Base-by-base conservation (phyloP, 1,284 basidiomycete genomes). In the Veloporphyrellus conicus region DNA sequence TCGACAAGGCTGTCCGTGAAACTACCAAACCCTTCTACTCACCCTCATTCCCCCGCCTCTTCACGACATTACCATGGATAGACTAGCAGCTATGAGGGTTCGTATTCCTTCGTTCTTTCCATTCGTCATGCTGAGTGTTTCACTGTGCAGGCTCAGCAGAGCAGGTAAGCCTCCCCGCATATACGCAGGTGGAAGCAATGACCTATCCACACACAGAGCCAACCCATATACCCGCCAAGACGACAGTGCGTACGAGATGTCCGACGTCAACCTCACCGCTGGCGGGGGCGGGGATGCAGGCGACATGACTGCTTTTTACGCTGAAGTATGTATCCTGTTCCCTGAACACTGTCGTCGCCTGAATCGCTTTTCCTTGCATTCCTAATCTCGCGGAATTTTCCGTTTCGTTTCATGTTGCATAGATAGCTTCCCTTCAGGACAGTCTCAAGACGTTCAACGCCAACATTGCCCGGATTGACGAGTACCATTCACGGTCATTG, bases 11-110 rank as follows among this genome's bases (percentile, higher is more conserved):
- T 29, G 32, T 40, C 33, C 38, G n/a, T 8, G 29, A 36, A 37
- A 43, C 44, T 18, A 19, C 29, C 18, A 23, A 19, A 15, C 28
- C 18, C 29, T 19, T 16, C 16, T n/a, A n/a, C n/a, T n/a, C n/a
- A n/a, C n/a, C n/a, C n/a, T n/a, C n/a, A n/a, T n/a, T n/a, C n/a
- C 14, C 6, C 1, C 12, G 2, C 28, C 29, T 20, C 15, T 18
- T 6, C 33, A 59, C 62, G 55, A 61, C 49, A 55, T 23, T 23
- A 68, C 54, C 58, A 90, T 90, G 76, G 87, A 90, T 72, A 82
- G 87, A 77, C 77, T 90, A 57, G 85, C 87, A 62, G 87, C 85
- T 54, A 79, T 88, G 79, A 82, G 87, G 71, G 88, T 88, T 55
- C 56, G 74, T 68, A 6, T 27, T 11, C 6, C 4, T 47, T 15